phyloP scores from a whole-genome alignment of 129 eudicot genomes.

The Logfia minima region DNA sequence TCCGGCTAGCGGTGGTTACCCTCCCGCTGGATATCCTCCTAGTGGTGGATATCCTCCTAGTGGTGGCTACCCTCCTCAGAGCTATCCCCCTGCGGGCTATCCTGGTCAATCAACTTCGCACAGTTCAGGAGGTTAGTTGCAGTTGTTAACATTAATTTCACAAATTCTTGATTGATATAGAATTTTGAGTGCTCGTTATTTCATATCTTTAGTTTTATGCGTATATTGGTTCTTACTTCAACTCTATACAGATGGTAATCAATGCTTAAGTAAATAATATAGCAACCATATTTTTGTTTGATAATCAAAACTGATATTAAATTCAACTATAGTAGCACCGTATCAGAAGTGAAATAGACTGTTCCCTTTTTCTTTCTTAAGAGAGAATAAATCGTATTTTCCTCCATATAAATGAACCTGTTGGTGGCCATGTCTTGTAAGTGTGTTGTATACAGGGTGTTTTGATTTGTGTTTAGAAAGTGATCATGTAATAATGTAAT shows the following conservation, averaged over 20 bases:
- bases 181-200: not conserved
- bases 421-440: not conserved
- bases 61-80: slow-evolving; percentile 33
- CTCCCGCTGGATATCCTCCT: too few relatives aligned
- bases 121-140: slow-evolving; percentile 38
- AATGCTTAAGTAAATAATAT: not conserved
- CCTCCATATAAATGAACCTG: not conserved
- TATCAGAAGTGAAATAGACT: not conserved
- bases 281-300: not conserved
- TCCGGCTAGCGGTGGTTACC: slow-evolving; percentile 33
- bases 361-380: not conserved
- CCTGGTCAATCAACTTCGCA: slow-evolving; percentile 29
- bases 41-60: slow-evolving; percentile 32
- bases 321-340: not conserved
- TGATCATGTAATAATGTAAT: not conserved
- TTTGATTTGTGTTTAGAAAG: not conserved
- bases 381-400: not conserved
- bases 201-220: not conserved
- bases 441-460: not conserved
- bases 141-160: slow-evolving; percentile 1
- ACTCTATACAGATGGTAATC: slow-evolving; percentile 3
- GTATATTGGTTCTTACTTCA: not conserved
- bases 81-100: slow-evolving; percentile 31
- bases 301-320: not conserved
- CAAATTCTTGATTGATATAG: not conserved